Evolutionary conservation across 768 basidiomycete genomes (phyloP).

Genomic region (Podaxis sp.): DNA sequence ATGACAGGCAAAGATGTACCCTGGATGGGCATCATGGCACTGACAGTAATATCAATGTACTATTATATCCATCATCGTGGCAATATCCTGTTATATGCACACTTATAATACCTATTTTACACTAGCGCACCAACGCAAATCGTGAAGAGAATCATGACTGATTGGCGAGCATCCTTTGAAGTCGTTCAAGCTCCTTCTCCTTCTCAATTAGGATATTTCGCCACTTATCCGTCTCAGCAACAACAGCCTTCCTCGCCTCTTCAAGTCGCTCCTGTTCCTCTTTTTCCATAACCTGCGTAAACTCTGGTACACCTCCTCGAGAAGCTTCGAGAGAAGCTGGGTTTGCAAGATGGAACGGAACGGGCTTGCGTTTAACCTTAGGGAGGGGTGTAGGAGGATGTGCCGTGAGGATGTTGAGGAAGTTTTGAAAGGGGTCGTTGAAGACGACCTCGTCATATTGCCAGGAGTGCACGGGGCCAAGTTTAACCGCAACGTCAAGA

Average conservation of each 20-base stretch:
- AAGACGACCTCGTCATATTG: constrained; percentile 99
- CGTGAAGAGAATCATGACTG: not conserved
- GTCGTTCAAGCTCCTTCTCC: constrained; percentile 73
- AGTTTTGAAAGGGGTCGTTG: constrained; percentile 84
- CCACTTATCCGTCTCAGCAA: constrained; percentile 77
- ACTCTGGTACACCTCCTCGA: constrained; percentile 74
- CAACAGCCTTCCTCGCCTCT: constrained; percentile 62
- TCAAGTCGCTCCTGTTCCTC: constrained; percentile 82
- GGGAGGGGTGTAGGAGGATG: constrained; percentile 84
- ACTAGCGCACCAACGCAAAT: not conserved
- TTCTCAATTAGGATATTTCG: constrained; percentile 63
- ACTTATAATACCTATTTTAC: constrained; percentile 4
- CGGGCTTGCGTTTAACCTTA: constrained; percentile 50
- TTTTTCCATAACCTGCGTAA: constrained; percentile 78
- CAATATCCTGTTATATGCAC: constrained; percentile 4
- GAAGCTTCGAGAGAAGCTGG: constrained; percentile 61
- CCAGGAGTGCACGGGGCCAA: constrained; percentile 90
- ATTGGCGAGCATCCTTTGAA: constrained; percentile 54
- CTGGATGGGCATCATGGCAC: constrained; percentile 85
- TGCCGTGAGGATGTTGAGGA: constrained; percentile 75
- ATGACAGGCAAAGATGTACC: constrained; percentile 83
- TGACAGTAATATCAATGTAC: constrained; percentile 22
- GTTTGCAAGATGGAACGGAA: constrained; percentile 72
- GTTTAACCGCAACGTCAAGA: constrained; percentile 59
- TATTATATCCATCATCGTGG: not conserved